Percentiles rank a stretch among this genome's conserved stretches.
These are phyloP conservation scores for Podila minutissima DNA, from an alignment of 192 early-diverging fungal genomes.

Conservation along the genomic window DNA sequence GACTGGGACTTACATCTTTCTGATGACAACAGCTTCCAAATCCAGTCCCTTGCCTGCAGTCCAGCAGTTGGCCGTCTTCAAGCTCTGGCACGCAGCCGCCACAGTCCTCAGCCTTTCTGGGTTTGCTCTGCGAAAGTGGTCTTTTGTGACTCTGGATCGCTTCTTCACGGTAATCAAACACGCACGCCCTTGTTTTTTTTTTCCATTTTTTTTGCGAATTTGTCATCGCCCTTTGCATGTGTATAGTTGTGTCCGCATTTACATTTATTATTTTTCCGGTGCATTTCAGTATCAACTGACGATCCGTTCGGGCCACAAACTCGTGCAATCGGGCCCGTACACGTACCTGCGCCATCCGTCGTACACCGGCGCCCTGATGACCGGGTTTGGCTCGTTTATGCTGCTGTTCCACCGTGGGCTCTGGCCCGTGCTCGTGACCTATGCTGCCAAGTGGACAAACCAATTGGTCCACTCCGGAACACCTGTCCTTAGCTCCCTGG, in stretches of 20 bases:
- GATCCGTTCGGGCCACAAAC: slow-evolving; percentile 18
- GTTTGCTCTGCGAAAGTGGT: slow-evolving; percentile 22
- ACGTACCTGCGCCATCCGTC: slow-evolving; percentile 31
- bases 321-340: slow-evolving; percentile 20
- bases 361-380: slow-evolving; percentile 20
- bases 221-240: not conserved
- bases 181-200: not conserved
- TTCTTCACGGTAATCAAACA: slow-evolving; percentile 27
- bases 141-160: slow-evolving; percentile 20
- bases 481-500: not conserved
- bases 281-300: slow-evolving; percentile 17
- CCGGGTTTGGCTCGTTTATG: not conserved
- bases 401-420: slow-evolving; percentile 15
- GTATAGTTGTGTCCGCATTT: not conserved
- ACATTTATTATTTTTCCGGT: not conserved
- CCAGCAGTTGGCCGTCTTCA: not conserved
- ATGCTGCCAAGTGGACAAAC: not conserved
- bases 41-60: too few species aligned
- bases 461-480: not conserved
- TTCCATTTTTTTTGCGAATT: not conserved
- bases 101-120: not conserved
- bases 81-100: slow-evolving; percentile 10
- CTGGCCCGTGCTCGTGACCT: not conserved
- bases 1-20: too few species aligned
- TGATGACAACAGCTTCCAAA: too few species aligned